These are phyloP conservation scores for Quercus glauca DNA, from an alignment of 306 rosid genomes.

Conservation along the genomic window DNA sequence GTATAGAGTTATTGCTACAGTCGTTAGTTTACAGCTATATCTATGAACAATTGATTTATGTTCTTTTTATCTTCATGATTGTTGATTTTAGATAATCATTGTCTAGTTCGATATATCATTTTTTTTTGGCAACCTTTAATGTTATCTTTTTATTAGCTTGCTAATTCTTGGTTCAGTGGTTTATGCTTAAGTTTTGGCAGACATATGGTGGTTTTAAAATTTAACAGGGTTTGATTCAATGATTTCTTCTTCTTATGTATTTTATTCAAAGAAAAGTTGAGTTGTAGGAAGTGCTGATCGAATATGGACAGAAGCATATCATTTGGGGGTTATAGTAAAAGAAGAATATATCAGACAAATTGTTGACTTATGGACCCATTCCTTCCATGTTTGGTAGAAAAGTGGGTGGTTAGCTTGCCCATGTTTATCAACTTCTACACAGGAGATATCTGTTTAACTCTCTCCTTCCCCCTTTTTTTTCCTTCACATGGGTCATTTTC, in stretches of 20 bases:
- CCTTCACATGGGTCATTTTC: too few species aligned
- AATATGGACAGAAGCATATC: too few species aligned
- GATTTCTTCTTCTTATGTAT: too few species aligned
- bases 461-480: too few species aligned
- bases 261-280: too few species aligned
- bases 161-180: not conserved
- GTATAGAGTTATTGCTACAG: constrained; percentile 16
- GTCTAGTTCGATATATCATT: not conserved
- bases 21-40: not conserved
- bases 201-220: not conserved
- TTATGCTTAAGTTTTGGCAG: not conserved
- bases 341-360: not conserved
- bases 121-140: not conserved
- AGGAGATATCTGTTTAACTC: not conserved
- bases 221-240: too few species aligned
- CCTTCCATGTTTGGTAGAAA: not conserved
- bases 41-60: not conserved
- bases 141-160: not conserved
- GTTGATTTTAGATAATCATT: not conserved
- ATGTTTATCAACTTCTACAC: not conserved
- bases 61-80: not conserved
- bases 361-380: not conserved
- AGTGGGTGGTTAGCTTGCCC: not conserved
- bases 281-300: too few species aligned
- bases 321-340: not conserved